Base-by-base conservation (phyloP, 495 filamentous ascomycete genomes). In the Pseudomonodictys pantanalensis region DNA sequence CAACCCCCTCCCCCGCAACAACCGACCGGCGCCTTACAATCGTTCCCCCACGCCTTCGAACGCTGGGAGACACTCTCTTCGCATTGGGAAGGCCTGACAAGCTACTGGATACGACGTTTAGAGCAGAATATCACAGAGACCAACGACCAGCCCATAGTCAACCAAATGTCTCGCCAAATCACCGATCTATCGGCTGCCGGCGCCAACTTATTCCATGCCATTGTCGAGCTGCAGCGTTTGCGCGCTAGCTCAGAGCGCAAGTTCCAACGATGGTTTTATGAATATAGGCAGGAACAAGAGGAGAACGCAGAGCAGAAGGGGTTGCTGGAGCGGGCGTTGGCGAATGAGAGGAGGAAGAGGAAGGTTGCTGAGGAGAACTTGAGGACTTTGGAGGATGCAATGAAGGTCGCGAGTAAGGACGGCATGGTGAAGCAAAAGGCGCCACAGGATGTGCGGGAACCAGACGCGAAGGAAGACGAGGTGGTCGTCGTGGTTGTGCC, bases 181-280 rank as follows among this genome's bases (percentile, higher is more conserved):
- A 95, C 89, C 0, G 93, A 98, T 69, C 80, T 98, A 11, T 95
- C 92, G 22, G 95, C 93, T 15, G 93, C 93, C 3, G 93, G 93
- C 20, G 95, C 93, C 20, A 98, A 97, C 68, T 80, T 98, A 6
- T 98, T 98, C 71, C 93, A 97, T 69, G 93, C 95, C 5, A 91
- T 98, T 1, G 92, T 98, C 11, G 93, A 98, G 70, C 77, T 98
- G 29, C 93, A 98, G 68, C 86, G 93, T n/a, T 79, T 98, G 12
- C 89, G 93, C 22, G 93, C 95, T 18, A 93, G 89, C 18, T 96
- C 91, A 1, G 95, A 97, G 72, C 82, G 95, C 32, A 97, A 97
- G 69, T 98, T 98, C 70, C 95, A 97, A 72, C 85, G 95, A 39
- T 98, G 93, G 93, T 97, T 97, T 74, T 95, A 95, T 69, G 93